Conservation (phyloP, 768 basidiomycete genomes). For the Pleurotus citrinopileatus region DNA sequence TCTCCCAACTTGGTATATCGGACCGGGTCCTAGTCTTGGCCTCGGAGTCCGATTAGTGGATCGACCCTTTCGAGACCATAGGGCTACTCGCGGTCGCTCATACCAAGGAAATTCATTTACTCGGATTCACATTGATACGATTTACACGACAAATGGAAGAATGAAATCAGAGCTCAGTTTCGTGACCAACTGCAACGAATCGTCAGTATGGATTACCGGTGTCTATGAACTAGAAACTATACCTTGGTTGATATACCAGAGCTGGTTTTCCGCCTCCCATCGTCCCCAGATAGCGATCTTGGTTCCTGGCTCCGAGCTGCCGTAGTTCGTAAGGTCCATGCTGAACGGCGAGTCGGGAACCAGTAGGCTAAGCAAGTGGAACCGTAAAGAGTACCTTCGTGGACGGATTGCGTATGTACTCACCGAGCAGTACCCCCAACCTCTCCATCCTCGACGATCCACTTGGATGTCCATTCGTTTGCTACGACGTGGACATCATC, state of each 20-base stretch:
- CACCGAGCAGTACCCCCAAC: constrained; percentile 27
- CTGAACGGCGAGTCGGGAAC: constrained; percentile 30
- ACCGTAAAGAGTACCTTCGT: too few species aligned
- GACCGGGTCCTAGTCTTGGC: too few species aligned
- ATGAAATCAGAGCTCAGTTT: neutral
- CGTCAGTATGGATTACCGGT: neutral
- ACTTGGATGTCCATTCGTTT: constrained; percentile 21
- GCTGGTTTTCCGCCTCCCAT: constrained; percentile 38
- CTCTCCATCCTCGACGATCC: constrained; percentile 36
- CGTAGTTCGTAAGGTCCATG: constrained; percentile 40
- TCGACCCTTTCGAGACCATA: too few species aligned
- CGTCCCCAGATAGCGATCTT: constrained; percentile 37
- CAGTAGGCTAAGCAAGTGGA: constrained; percentile 30
- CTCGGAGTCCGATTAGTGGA: too few species aligned
- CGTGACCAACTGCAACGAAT: neutral
- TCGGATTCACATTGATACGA: too few species aligned
- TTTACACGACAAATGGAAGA: too few species aligned
- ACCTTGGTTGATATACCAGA: constrained; percentile 1
- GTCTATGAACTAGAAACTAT: neutral
- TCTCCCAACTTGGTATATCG: too few species aligned
- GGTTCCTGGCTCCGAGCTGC: constrained; percentile 36
- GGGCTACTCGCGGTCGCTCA: too few species aligned
- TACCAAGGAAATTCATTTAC: too few species aligned
- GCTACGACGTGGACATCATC: constrained; percentile 33
- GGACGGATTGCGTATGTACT: neutral